These are phyloP conservation scores for Hypoxylon lienhwacheense DNA, from an alignment of 495 filamentous ascomycete genomes.

Conservation along the genomic window DNA sequence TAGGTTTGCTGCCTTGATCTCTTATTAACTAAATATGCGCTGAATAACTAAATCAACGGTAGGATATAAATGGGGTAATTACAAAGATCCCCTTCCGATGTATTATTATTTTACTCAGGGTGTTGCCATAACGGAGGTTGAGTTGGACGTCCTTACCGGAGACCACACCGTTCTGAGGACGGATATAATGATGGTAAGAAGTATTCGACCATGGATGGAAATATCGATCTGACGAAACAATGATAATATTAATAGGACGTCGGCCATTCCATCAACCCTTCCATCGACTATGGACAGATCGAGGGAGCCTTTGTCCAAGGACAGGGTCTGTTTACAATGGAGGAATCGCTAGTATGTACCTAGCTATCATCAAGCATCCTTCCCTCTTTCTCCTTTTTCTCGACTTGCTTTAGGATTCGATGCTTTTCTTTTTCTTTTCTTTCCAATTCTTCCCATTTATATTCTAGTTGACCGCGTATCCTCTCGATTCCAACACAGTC, in stretches of 20 bases:
- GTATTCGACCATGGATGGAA: neutral
- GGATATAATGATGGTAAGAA: constrained; percentile 76
- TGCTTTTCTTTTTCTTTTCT: no score
- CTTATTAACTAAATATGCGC: neutral
- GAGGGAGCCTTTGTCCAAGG: constrained; percentile 87
- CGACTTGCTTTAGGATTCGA: no score
- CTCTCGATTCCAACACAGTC: no score
- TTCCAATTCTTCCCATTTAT: no score
- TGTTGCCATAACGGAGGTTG: constrained; percentile 75
- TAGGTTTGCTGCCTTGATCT: constrained; percentile 61
- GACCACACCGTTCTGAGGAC: constrained; percentile 80
- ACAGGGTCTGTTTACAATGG: constrained; percentile 81
- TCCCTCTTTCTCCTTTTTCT: no score
- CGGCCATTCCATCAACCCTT: constrained; percentile 80
- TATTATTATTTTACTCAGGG: constrained; percentile 93
- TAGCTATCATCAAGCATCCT: no score
- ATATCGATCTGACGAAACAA: neutral
- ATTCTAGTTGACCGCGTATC: no score
- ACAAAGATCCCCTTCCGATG: constrained; percentile 64
- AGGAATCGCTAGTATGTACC: constrained; percentile 82
- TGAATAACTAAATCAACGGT: neutral
- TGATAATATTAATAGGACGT: constrained; percentile 64
- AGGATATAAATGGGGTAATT: constrained; percentile 35
- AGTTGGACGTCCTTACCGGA: constrained; percentile 82
- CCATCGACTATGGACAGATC: constrained; percentile 87